phyloP scores from a whole-genome alignment of 495 filamentous ascomycete genomes.

The Tuber umbilicatum region DNA sequence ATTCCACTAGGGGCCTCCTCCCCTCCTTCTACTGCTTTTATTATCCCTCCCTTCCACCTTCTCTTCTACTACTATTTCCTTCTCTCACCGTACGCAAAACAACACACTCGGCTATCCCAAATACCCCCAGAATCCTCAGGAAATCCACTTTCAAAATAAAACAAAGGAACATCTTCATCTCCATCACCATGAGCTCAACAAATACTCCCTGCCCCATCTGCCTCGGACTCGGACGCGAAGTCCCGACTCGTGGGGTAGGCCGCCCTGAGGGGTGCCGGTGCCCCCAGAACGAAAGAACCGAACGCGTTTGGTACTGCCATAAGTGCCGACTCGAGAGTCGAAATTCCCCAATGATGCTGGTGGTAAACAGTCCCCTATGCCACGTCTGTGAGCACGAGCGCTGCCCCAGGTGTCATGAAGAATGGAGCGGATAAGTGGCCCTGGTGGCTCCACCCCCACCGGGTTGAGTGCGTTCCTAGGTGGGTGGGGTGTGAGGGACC shows the following conservation, averaged over 20 bases:
- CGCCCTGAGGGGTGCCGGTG: neutral
- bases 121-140: neutral
- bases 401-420: neutral
- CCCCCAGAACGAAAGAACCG: neutral
- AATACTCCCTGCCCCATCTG: neutral
- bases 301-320: neutral
- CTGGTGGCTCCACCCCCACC: neutral
- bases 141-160: neutral
- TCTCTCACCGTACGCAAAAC: neutral
- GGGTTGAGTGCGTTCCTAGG: neutral
- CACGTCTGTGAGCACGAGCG: neutral
- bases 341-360: neutral
- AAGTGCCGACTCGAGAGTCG: neutral
- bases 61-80: neutral
- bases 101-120: neutral
- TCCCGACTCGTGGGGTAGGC: neutral
- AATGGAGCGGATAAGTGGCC: neutral
- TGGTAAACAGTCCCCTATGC: neutral
- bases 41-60: neutral
- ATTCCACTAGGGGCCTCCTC: neutral
- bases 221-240: accelerated
- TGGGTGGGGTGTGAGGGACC: neutral
- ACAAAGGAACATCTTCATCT: neutral
- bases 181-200: neutral
- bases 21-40: neutral